Conservation (phyloP, 2,329 filamentous ascomycete genomes). For the Penicillium aurantiogriseum region DNA sequence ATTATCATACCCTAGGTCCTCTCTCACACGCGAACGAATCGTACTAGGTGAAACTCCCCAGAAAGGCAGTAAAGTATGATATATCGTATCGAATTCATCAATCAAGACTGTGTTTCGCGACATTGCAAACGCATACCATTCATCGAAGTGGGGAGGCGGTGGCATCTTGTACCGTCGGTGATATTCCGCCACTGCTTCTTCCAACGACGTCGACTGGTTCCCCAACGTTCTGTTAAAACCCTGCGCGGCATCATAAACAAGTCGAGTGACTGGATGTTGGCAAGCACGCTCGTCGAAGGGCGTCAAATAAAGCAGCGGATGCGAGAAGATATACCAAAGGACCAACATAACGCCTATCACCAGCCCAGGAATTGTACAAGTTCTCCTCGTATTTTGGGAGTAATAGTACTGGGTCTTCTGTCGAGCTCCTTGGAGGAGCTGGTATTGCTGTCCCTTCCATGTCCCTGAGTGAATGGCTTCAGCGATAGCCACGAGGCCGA, state of each 20-base stretch:
- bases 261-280: background rate
- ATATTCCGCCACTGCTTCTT: slow-evolving; percentile 14
- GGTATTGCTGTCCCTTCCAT: slow-evolving; percentile 1
- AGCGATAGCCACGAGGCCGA: background rate
- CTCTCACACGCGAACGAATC: slow-evolving; percentile 11
- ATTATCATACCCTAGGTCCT: slow-evolving; percentile 9
- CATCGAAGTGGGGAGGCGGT: slow-evolving; percentile 14
- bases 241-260: background rate
- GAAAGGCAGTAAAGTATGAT: slow-evolving; percentile 13
- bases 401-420: background rate
- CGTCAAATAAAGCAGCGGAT: background rate
- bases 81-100: slow-evolving; percentile 17
- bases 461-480: background rate
- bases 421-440: background rate
- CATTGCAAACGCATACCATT: slow-evolving; percentile 16
- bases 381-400: background rate
- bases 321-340: background rate
- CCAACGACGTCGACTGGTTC: slow-evolving; percentile 12
- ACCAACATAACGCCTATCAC: background rate
- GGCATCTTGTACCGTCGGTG: slow-evolving; percentile 14
- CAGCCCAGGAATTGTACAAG: too few species aligned
- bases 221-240: slow-evolving; percentile 3
- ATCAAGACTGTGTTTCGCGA: slow-evolving; percentile 8
- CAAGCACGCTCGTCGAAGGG: background rate
- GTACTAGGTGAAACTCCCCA: slow-evolving; percentile 11